A percentile compares a stretch with the other conserved stretches of the same genome.
phyloP scores from a whole-genome alignment of 257 asterid genomes.

The Solanum okadae region DNA sequence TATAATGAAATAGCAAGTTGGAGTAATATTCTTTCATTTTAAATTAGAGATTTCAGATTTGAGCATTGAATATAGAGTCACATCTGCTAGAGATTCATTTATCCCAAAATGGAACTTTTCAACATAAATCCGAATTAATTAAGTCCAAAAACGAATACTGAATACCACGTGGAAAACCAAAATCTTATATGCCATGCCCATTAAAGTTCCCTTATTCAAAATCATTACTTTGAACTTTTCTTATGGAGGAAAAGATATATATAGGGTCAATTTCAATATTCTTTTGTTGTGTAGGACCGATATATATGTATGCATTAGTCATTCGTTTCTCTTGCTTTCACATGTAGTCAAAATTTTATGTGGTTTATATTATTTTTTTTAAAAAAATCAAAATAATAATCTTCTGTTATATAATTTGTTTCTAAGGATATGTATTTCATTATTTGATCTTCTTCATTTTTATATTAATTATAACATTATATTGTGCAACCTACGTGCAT shows the following conservation, averaged over 20 bases:
- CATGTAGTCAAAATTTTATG: background rate
- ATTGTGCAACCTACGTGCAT: background rate
- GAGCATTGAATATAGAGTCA: rapidly evolving
- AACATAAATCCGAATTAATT: rapidly evolving
- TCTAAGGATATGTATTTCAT: background rate
- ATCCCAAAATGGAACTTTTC: rapidly evolving
- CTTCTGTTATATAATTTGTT: background rate
- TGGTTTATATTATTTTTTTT: background rate
- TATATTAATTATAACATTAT: background rate
- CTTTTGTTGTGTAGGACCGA: background rate
- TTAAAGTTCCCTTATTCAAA: background rate
- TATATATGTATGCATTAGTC: background rate
- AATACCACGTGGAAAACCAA: background rate
- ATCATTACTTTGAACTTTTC: background rate
- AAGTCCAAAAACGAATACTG: rapidly evolving
- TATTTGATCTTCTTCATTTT: background rate
- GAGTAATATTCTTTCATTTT: rapidly evolving
- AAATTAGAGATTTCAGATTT: background rate
- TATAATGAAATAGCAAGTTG: background rate
- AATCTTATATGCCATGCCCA: background rate
- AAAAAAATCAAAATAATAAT: background rate
- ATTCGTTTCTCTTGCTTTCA: background rate
- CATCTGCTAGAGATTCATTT: background rate
- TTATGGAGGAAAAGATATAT: background rate
- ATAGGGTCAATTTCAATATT: background rate